Conservation (phyloP, 139 green algal genomes). For the Micractinium sp. region DNA sequence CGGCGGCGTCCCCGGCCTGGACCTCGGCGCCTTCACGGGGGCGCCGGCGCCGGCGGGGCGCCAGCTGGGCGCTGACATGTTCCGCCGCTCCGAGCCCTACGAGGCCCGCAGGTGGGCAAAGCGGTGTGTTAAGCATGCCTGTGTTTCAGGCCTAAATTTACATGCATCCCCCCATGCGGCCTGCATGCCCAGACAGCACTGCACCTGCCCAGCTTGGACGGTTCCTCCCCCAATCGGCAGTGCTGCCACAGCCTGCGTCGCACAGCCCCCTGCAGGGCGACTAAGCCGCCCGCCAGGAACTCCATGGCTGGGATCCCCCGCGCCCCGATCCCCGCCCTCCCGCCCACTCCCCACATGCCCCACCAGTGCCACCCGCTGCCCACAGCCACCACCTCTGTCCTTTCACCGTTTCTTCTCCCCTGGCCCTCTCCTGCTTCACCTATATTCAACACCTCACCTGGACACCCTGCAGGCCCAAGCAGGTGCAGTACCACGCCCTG, state of each 20-base stretch:
- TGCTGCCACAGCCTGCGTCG: too few relatives aligned
- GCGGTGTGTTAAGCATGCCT: background rate
- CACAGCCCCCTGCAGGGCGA: too few relatives aligned
- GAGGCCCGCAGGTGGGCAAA: constrained; percentile 42
- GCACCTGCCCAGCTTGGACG: too few relatives aligned
- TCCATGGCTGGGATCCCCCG: too few relatives aligned
- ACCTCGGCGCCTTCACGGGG: constrained; percentile 33
- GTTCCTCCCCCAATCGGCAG: too few relatives aligned
- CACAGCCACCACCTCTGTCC: background rate
- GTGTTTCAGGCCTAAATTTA: too few relatives aligned
- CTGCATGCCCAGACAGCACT: too few relatives aligned
- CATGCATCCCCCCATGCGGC: too few relatives aligned
- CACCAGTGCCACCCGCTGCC: background rate
- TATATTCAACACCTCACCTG: too few relatives aligned
- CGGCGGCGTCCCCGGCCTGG: background rate
- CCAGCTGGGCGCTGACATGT: constrained; percentile 44
- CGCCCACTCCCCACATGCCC: background rate
- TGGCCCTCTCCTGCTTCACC: too few relatives aligned
- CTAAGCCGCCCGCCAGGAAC: too few relatives aligned
- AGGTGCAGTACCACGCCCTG: constrained; percentile 71
- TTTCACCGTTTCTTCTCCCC: background rate
- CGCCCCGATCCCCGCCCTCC: background rate
- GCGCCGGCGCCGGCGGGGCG: background rate
- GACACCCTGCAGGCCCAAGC: constrained; percentile 45
- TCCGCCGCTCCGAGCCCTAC: constrained; percentile 62